Base-by-base conservation (phyloP, 768 basidiomycete genomes). In the Podaxis pistillaris region DNA sequence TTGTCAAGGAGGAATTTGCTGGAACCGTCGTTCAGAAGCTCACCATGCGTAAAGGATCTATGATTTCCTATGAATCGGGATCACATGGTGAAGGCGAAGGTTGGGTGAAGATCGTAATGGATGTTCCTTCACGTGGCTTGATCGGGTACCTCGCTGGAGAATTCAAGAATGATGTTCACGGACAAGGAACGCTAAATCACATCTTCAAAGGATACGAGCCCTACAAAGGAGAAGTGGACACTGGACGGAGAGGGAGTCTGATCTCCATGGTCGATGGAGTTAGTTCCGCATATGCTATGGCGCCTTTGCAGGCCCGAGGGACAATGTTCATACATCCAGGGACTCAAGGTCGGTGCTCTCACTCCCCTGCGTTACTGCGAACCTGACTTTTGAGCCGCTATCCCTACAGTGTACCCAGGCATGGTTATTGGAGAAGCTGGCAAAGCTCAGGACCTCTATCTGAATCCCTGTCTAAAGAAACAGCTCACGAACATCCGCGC, bases 91-190 rank as follows among this genome's bases (percentile, higher is more conserved):
- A 70, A 3, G 80, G 80, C 53, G 81, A 81, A 41, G 81, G 80
- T 9, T 82, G 76, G 76, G 76, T 80, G 6, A 76, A 73, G 55
- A 76, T 82, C 12, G 74, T 80, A 22, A 79, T 82, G 78, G 78
- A 83, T 33, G 77, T 82, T 12, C 81, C 81, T 37, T 76, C 80
- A 4, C 65, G 81, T 28, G 81, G 81, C 1, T 70, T 83, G 47
- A 81, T 83, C 71, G 81, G 81, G 6, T 83, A 82, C 61, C 79
- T 83, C 77, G 78, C 80, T 54, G 81, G 80, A 24, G 81, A 83
- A 65, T 82, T 83, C 63, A 78, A 78, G 66, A 82, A 81, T 51
- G 80, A 83, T 65, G 79, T 80, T 37, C 81, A 82, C 67, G 81
- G 80, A 11, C 76, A 83, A 68, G 81, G 81, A 53, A 80, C 80